Evolutionary conservation across 108 stramenopile species (phyloP).

Genomic region (Cyclotella choctawhatcheeana): DNA sequence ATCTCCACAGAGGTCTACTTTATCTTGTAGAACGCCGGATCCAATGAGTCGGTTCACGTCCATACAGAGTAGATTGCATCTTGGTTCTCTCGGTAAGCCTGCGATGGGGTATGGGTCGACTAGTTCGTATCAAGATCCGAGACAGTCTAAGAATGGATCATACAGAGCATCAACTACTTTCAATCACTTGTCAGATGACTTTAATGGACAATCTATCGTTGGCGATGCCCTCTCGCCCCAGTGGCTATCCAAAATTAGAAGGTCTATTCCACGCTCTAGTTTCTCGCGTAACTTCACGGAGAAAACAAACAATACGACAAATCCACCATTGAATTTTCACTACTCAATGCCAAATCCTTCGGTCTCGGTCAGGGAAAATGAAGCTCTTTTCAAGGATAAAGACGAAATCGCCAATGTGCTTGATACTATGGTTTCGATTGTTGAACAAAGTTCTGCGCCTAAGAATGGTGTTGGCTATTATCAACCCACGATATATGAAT

Average conservation of each 20-base stretch:
- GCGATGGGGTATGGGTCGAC: background rate
- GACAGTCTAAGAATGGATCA: too few relatives aligned
- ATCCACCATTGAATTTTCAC: background rate
- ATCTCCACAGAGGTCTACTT: conserved; percentile 6
- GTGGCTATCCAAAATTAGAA: too few relatives aligned
- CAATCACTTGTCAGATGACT: too few relatives aligned
- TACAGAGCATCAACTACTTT: too few relatives aligned
- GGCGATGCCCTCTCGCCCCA: too few relatives aligned
- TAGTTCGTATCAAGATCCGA: too few relatives aligned
- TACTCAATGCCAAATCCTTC: background rate
- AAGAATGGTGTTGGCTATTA: background rate
- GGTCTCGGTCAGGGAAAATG: background rate
- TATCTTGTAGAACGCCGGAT: conserved; percentile 2
- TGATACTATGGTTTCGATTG: conserved; percentile 20
- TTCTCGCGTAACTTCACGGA: background rate
- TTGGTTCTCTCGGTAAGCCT: background rate
- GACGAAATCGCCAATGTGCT: conserved; percentile 14
- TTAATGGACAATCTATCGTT: too few relatives aligned
- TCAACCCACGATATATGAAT: background rate
- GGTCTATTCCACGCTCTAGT: too few relatives aligned
- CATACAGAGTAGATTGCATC: background rate
- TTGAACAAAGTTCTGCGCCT: conserved; percentile 12
- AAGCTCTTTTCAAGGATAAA: background rate
- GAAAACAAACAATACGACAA: background rate
- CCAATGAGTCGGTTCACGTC: background rate